phyloP scores from a whole-genome alignment of 1,284 basidiomycete genomes.

The Coriolopsis trogii region DNA sequence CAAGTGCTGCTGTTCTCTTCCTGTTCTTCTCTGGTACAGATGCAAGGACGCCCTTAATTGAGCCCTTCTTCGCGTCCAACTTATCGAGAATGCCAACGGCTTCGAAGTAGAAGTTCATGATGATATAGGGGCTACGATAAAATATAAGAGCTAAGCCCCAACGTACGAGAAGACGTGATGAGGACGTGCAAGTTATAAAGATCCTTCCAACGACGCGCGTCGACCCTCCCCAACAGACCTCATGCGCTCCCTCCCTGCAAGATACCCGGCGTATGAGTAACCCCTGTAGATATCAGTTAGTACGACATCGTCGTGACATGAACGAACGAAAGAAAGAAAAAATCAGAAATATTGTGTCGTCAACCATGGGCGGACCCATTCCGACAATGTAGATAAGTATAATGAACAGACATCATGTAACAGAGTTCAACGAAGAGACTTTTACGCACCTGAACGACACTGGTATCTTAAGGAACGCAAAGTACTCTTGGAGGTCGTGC shows the following conservation, averaged over 20 bases:
- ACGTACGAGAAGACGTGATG: slow-evolving; percentile 8
- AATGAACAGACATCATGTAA: slow-evolving; percentile 53
- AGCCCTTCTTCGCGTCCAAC: slow-evolving; percentile 84
- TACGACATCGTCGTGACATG: not conserved
- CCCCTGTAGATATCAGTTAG: not conserved
- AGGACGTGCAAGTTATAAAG: slow-evolving; percentile 10
- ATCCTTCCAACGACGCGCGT: not conserved
- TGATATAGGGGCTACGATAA: slow-evolving; percentile 36
- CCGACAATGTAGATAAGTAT: slow-evolving; percentile 89
- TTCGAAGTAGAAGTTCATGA: slow-evolving; percentile 94
- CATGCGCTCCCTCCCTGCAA: not conserved
- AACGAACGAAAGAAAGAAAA: not conserved
- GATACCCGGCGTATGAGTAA: not conserved
- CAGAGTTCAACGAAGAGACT: not conserved
- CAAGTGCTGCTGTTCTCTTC: slow-evolving; percentile 76
- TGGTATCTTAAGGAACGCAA: no score
- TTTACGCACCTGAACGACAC: slow-evolving; percentile 16
- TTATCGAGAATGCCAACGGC: slow-evolving; percentile 82
- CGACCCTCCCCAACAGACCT: not conserved
- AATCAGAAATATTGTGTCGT: slow-evolving; percentile 29
- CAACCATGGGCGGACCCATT: slow-evolving; percentile 42
- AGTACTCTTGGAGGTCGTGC: no score
- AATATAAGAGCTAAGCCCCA: slow-evolving; percentile 18
- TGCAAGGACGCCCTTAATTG: slow-evolving; percentile 79
- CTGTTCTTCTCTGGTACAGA: slow-evolving; percentile 75